Evolutionary conservation across 179 eudicot species (phyloP).

Genomic region (Beta corolliflora): DNA sequence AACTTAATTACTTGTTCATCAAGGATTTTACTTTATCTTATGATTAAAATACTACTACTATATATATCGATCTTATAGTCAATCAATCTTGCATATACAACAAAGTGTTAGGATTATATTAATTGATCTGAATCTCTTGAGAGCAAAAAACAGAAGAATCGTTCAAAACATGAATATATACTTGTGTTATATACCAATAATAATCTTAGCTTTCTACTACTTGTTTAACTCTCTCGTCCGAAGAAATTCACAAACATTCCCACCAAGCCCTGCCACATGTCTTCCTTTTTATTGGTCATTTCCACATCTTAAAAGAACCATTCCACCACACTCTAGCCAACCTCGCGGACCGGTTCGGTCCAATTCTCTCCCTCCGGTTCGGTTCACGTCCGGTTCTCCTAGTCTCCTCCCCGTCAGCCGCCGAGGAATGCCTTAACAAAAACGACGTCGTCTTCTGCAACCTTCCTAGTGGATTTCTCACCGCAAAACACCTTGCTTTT

Average conservation of each 20-base stretch:
- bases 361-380: conserved; percentile 19
- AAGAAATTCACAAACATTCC: not conserved
- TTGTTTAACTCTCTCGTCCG: conserved; percentile 3
- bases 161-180: not conserved
- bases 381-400: conserved; percentile 23
- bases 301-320: conserved; percentile 17
- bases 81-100: too few relatives aligned
- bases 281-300: conserved; percentile 26
- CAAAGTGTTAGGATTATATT: too few relatives aligned
- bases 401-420: conserved; percentile 16
- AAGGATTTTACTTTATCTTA: too few relatives aligned
- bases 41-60: too few relatives aligned
- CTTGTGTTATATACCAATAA: not conserved
- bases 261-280: conserved; percentile 16
- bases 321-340: conserved; percentile 12
- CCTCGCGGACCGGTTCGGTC: conserved; percentile 15
- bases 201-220: conserved; percentile 9
- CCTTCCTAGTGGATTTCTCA: conserved; percentile 15
- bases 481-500: not conserved
- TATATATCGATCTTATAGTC: too few relatives aligned
- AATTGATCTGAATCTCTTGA: too few relatives aligned
- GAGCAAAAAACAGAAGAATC: too few relatives aligned
- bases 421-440: conserved; percentile 29
- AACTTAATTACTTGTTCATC: too few relatives aligned
- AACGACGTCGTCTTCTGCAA: conserved; percentile 22